Conservation (phyloP, 306 rosid genomes). For the Castanea sativa region DNA sequence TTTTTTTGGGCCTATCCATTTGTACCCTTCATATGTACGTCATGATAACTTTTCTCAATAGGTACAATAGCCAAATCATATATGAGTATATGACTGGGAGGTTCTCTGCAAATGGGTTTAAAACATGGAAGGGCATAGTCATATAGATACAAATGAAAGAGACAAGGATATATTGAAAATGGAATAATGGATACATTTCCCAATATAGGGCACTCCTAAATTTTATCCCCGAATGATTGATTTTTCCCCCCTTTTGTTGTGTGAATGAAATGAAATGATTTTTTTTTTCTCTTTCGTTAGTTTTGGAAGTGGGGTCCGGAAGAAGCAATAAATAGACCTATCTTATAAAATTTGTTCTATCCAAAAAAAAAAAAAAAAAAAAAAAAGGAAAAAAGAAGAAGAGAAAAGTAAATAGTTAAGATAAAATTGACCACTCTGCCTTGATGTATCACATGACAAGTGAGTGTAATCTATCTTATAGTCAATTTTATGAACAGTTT, state of each 20-base stretch:
- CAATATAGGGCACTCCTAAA: not conserved
- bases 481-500: no score
- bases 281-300: no score
- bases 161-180: not conserved
- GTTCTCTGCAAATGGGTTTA: not conserved
- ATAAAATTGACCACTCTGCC: no score
- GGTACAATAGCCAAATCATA: not conserved
- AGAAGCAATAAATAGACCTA: no score
- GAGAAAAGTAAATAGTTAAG: no score
- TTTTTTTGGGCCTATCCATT: not conserved
- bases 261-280: no score
- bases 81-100: not conserved
- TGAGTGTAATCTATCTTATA: no score
- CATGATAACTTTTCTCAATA: not conserved
- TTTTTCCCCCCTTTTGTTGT: not conserved
- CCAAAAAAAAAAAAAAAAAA: no score
- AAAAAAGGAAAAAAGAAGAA: no score
- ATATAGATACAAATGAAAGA: not conserved
- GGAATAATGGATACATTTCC: not conserved
- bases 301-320: no score
- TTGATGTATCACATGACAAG: no score
- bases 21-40: not conserved
- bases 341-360: no score
- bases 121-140: not conserved
- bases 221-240: not conserved